phyloP scores from a whole-genome alignment of 2,329 filamentous ascomycete genomes.

The Epichloe brachyelytri region DNA sequence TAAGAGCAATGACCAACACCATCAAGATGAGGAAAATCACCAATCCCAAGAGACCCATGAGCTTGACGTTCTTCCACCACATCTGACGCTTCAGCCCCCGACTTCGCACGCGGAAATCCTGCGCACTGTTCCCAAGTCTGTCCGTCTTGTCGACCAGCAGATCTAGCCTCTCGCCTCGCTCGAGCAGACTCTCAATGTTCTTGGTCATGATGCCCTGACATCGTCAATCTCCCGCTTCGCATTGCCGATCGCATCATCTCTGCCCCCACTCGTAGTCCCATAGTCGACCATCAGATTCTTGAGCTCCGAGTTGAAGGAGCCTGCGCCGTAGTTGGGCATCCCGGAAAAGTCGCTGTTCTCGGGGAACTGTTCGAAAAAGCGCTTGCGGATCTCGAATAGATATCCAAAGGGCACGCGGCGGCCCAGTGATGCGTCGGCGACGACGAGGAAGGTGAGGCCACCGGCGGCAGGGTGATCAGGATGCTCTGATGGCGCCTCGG shows the following conservation, averaged over 20 bases:
- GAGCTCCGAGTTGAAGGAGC: slow-evolving; percentile 70
- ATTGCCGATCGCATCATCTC: slow-evolving; percentile 70
- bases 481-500: slow-evolving; percentile 63
- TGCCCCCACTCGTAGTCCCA: slow-evolving; percentile 62
- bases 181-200: slow-evolving; percentile 82
- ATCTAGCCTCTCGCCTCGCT: slow-evolving; percentile 87
- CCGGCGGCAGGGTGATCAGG: slow-evolving; percentile 49
- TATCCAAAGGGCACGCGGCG: slow-evolving; percentile 88
- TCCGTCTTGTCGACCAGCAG: slow-evolving; percentile 95
- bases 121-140: slow-evolving; percentile 71
- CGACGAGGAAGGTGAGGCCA: slow-evolving; percentile 81
- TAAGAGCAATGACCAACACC: slow-evolving; percentile 41
- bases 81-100: slow-evolving; percentile 79
- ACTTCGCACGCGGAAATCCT: slow-evolving; percentile 82
- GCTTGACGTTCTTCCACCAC: slow-evolving; percentile 99
- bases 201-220: slow-evolving; percentile 89
- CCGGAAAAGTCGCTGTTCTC: slow-evolving; percentile 57
- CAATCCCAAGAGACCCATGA: slow-evolving; percentile 69
- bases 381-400: slow-evolving; percentile 78
- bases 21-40: slow-evolving; percentile 50
- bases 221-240: slow-evolving; percentile 87
- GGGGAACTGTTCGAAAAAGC: slow-evolving; percentile 64
- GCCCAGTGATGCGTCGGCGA: slow-evolving; percentile 68
- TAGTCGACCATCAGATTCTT: slow-evolving; percentile 71
- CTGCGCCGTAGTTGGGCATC: slow-evolving; percentile 82